Evolutionary conservation across 139 green algal genomes (phyloP), one percentile per base, ranked within the genome.

Genomic region (Coelastrella sp.): DNA sequence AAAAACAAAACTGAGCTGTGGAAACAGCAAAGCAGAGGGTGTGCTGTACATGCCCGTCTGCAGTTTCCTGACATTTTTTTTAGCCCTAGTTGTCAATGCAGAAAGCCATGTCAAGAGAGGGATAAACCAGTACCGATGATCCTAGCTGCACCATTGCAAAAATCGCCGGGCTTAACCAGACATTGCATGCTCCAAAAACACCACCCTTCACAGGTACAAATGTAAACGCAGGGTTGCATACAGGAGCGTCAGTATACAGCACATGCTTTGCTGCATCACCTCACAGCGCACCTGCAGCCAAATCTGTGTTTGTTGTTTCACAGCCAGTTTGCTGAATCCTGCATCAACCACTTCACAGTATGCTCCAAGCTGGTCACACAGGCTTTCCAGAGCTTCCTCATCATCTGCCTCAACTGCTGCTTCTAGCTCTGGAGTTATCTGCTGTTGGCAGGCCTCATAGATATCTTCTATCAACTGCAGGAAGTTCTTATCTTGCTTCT

Each of bases 381-480:
- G 19, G 7, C 59, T 67, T n/a, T 80, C 74, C 27, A 69, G 32
- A 6, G 50, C 71, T 1, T 60, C 48, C 6, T 81, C 79, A 15
- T 85, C 72, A 35, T 89, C 72, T 5, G 62, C 62, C 23, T 69
- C 79, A 23, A 77, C 60, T 34, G 79, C 79, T 34, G 48, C 6
- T 37, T 85, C 32, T 3, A 85, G 40, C 5, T 76, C 60, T n/a
- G 79, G 60, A 4, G 3, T 4, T 2, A 82, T 43, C 38, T 72
- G 64, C 41, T 81, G 37, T 27, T 25, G 48, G 71, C 57, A 73
- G 4, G 82, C 82, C 40, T 76, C 77, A 17, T 81, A 50, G 0
- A 88, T 74, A 34, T 90, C 87, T 1, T 63, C 78, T 23, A 90
- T 81, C 15, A 90, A 83, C 43, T 81, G 60, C 13, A 69, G 77